Evolutionary conservation across 1,284 basidiomycete species (phyloP).

Genomic region (Ganoderma resinaceum): DNA sequence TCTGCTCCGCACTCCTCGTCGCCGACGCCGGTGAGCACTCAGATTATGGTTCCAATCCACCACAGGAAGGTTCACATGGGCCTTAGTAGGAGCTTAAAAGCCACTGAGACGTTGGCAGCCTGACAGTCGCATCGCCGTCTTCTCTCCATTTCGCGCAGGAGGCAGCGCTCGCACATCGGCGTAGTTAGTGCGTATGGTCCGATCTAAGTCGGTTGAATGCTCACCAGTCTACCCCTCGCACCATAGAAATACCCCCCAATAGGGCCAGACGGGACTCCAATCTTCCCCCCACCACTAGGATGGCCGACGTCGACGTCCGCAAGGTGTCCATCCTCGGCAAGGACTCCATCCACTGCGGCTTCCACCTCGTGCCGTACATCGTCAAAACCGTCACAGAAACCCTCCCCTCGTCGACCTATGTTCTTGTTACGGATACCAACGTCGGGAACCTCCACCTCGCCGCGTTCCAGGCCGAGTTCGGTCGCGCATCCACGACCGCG

Average conservation of each 20-base stretch:
- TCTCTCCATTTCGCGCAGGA: background rate
- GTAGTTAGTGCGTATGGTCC: background rate
- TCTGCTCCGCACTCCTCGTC: background rate
- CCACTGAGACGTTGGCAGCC: background rate
- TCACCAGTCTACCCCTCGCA: slow-evolving; percentile 2
- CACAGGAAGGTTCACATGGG: background rate
- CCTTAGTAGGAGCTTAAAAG: background rate
- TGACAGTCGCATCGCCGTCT: background rate
- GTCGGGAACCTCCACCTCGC: slow-evolving; percentile 83
- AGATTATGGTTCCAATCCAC: background rate
- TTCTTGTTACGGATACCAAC: slow-evolving; percentile 92
- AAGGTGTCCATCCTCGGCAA: slow-evolving; percentile 88
- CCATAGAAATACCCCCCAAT: slow-evolving; percentile 9
- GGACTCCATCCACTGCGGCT: slow-evolving; percentile 91
- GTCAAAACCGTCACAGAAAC: slow-evolving; percentile 78
- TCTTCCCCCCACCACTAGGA: slow-evolving; percentile 18
- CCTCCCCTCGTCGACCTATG: slow-evolving; percentile 89
- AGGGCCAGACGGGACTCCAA: background rate
- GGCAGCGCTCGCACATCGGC: background rate
- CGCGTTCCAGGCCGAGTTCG: slow-evolving; percentile 74
- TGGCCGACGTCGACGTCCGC: slow-evolving; percentile 51
- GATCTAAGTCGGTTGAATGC: slow-evolving; percentile 6
- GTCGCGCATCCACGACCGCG: slow-evolving; percentile 50
- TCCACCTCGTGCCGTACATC: slow-evolving; percentile 88
- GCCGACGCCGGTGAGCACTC: background rate